A percentile compares a stretch with the other conserved stretches of the same genome.
phyloP scores from a whole-genome alignment of 2,329 filamentous ascomycete species.

The Exophiala phaeomuriformis region DNA sequence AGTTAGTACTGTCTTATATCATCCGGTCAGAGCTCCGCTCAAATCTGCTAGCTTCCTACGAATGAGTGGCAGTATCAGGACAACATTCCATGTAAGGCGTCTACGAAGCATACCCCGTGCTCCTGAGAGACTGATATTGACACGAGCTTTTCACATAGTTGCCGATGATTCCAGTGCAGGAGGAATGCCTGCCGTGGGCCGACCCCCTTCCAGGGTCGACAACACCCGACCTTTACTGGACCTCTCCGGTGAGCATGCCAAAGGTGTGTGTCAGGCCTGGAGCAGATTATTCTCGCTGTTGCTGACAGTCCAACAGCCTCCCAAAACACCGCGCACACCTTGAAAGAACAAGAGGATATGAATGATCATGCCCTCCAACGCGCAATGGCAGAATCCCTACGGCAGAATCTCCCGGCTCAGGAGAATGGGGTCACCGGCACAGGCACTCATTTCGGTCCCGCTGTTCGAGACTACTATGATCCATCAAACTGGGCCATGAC shows the following conservation, averaged over 20 bases:
- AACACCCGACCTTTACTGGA: conserved; percentile 29
- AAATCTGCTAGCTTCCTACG: conserved; percentile 7
- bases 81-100: conserved; percentile 23
- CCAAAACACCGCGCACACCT: conserved; percentile 29
- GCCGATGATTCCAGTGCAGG: conserved; percentile 33
- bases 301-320: conserved; percentile 11
- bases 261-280: conserved; percentile 25
- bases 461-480: conserved; percentile 50
- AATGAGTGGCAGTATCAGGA: conserved; percentile 23
- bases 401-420: conserved; percentile 41
- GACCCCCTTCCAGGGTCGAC: conserved; percentile 42
- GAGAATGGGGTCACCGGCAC: conserved; percentile 47
- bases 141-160: conserved; percentile 32
- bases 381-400: conserved; percentile 43
- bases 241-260: conserved; percentile 28
- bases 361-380: conserved; percentile 40
- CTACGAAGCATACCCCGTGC: background rate
- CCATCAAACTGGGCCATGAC: conserved; percentile 51
- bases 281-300: background rate
- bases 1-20: background rate
- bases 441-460: conserved; percentile 46
- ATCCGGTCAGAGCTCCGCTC: background rate
- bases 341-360: conserved; percentile 33
- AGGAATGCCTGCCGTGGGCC: conserved; percentile 37
- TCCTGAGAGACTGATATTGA: conserved; percentile 12